A percentile compares a stretch with the other conserved stretches of the same genome.
phyloP scores from a whole-genome alignment of 768 basidiomycete genomes.

The Obba rivulosa region DNA sequence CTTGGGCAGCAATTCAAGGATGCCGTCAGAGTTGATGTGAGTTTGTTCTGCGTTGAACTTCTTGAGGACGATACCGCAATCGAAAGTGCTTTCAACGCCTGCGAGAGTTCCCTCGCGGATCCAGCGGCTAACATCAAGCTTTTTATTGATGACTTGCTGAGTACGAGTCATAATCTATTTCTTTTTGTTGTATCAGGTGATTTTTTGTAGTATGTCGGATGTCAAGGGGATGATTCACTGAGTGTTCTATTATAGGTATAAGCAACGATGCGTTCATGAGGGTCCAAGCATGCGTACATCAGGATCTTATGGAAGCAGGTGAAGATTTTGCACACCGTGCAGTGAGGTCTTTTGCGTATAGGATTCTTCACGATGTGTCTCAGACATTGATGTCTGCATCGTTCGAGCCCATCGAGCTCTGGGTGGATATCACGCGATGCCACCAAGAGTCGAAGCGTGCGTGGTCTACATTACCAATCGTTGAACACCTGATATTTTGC shows the following conservation, averaged over 20 bases:
- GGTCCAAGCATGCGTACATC: background rate
- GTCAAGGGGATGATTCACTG: background rate
- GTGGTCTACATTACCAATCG: too few species aligned
- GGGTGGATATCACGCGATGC: too few species aligned
- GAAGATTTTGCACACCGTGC: too few species aligned
- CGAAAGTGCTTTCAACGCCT: background rate
- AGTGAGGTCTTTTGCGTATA: too few species aligned
- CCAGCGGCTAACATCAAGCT: background rate
- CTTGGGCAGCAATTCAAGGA: too few species aligned
- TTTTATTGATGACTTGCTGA: background rate
- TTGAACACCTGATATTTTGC: too few species aligned
- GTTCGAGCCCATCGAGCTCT: too few species aligned
- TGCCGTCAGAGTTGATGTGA: background rate
- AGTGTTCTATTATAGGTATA: background rate
- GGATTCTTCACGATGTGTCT: too few species aligned
- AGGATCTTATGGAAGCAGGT: too few species aligned
- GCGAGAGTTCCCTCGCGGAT: conserved; percentile 2
- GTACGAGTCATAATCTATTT: background rate
- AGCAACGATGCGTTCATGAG: background rate
- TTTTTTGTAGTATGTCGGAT: background rate
- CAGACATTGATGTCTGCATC: too few species aligned
- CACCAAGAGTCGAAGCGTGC: too few species aligned
- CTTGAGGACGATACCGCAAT: background rate
- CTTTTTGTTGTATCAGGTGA: conserved; percentile 3
- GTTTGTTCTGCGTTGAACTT: background rate